phyloP scores from a whole-genome alignment of 805 yeast species.

The Lipomyces orientalis region DNA sequence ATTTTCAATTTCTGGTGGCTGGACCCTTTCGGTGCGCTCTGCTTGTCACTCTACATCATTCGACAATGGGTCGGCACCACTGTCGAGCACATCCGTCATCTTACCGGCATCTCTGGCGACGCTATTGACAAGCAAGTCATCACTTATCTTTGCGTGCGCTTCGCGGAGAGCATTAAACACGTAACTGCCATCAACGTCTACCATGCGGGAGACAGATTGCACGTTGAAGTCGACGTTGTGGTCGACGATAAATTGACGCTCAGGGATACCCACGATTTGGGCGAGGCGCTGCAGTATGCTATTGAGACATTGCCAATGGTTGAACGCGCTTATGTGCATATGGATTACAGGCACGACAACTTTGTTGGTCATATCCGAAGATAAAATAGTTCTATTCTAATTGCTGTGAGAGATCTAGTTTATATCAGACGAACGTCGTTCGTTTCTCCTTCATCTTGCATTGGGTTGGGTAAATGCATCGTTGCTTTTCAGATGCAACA shows the following conservation, averaged over 20 bases:
- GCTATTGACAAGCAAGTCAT: conserved; percentile 60
- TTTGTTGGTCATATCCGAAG: conserved; percentile 47
- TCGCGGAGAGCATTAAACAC: conserved; percentile 60
- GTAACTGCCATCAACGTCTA: conserved; percentile 64
- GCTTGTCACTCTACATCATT: conserved; percentile 59
- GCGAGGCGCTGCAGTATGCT: conserved; percentile 70
- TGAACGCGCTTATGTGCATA: conserved; percentile 70
- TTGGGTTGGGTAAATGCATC: neutral
- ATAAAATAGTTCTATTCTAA: conserved; percentile 42
- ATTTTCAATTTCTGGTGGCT: conserved; percentile 52
- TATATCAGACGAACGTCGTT: neutral
- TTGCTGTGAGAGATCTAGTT: neutral
- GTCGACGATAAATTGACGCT: conserved; percentile 53
- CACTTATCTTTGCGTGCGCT: conserved; percentile 60
- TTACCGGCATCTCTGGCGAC: conserved; percentile 65
- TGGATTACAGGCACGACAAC: conserved; percentile 54
- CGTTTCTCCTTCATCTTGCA: neutral
- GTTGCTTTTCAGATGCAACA: too few species aligned
- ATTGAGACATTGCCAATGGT: conserved; percentile 68
- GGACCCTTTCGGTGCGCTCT: conserved; percentile 65
- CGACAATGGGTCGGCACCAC: conserved; percentile 59
- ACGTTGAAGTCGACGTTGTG: conserved; percentile 69
- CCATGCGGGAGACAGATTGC: conserved; percentile 67
- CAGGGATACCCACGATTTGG: conserved; percentile 68
- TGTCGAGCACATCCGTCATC: conserved; percentile 63